Evolutionary conservation across 2,329 filamentous ascomycete species (phyloP).

Genomic region (Alternaria brassicae): DNA sequence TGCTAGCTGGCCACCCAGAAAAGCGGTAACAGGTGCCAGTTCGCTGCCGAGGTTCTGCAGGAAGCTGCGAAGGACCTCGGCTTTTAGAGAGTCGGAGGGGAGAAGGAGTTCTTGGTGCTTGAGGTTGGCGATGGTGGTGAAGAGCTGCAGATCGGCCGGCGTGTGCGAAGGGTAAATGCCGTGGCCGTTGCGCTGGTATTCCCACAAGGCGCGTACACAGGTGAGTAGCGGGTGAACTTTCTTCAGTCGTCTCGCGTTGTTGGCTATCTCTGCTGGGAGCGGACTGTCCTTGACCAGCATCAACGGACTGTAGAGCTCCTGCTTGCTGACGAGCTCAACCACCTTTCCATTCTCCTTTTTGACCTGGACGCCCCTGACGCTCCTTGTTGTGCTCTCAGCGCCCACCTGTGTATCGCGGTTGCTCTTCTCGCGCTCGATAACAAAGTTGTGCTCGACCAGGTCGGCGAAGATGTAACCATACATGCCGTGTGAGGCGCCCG

Average conservation of each 20-base stretch:
- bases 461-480: slow-evolving; percentile 97
- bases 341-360: slow-evolving; percentile 67
- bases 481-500: slow-evolving; percentile 83
- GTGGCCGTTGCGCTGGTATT: slow-evolving; percentile 68
- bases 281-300: slow-evolving; percentile 81
- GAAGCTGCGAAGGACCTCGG: slow-evolving; percentile 79
- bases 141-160: slow-evolving; percentile 67
- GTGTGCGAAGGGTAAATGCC: slow-evolving; percentile 57
- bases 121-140: slow-evolving; percentile 78
- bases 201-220: slow-evolving; percentile 88
- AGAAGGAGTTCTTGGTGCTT: slow-evolving; percentile 73
- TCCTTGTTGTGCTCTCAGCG: slow-evolving; percentile 78
- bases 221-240: slow-evolving; percentile 85
- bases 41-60: slow-evolving; percentile 85
- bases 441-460: slow-evolving; percentile 86
- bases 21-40: slow-evolving; percentile 84
- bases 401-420: slow-evolving; percentile 69
- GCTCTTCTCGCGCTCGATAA: slow-evolving; percentile 82
- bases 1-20: slow-evolving; percentile 86
- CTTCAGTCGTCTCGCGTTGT: slow-evolving; percentile 70
- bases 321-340: slow-evolving; percentile 90
- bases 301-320: slow-evolving; percentile 88
- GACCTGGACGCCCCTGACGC: slow-evolving; percentile 73
- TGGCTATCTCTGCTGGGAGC: slow-evolving; percentile 71
- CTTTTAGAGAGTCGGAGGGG: slow-evolving; percentile 54